Evolutionary conservation across 495 filamentous ascomycete species (phyloP), one percentile per base, ranked within the genome.

Genomic region (Podospora conica): DNA sequence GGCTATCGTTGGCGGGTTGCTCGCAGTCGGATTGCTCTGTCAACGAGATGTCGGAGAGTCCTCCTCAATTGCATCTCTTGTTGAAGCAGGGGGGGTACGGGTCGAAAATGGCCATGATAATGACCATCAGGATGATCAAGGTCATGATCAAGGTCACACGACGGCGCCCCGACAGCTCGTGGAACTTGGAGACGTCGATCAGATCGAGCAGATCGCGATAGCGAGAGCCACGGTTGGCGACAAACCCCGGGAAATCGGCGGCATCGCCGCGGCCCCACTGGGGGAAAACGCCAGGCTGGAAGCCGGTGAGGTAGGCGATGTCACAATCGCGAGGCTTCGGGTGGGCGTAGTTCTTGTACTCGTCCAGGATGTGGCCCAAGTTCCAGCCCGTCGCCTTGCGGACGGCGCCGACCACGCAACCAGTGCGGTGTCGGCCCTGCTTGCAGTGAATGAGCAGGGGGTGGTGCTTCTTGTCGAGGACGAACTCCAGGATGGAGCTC

Each of bases 391-490:
- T 77, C 11, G 86, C 68, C 70, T 88, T 89, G 40, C 92, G 86
- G 40, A 95, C 80, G 63, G 87, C 85, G 21, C 82, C 92, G 54
- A 91, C 82, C 10, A 92, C 86, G 70, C 91, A 95, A 48, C 92
- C 92, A 28, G 92, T 96, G 23, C 92, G 90, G 70, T 96, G 92
- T 85, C 89, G 92, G 66, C 92, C 92, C 69, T 95, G 91, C 70
- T 96, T 96, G 78, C 92, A 96, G 70, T 96, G 92, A 31, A 96
- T 85, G 48, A 95, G 79, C 1, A 96, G 70, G 0, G 92, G 92
- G 65, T 93, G 86, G 63, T 92, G 91, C 12, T 79, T 72, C 8
- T 80, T 77, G 70, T 92, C 81, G 40, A 91, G 77, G 25, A 93
- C 80, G 57, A 92, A 74, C 3, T 82, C 74, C 15, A 94, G 78